Percentiles rank a stretch among this genome's conserved stretches.
Conservation (phyloP, 2,329 filamentous ascomycete genomes). For the Huntiella decipiens region DNA sequence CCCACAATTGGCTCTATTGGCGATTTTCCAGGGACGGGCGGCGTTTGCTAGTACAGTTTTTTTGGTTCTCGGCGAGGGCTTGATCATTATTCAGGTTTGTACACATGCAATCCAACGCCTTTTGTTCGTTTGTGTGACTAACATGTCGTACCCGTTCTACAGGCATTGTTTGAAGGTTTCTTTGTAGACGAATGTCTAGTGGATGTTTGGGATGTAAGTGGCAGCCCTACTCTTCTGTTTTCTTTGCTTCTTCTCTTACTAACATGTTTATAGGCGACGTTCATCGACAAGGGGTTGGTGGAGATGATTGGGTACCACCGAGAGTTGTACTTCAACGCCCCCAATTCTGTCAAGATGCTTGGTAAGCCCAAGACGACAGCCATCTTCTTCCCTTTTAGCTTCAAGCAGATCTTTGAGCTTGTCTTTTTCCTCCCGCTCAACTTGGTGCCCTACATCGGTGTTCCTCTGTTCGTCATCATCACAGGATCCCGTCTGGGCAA, state of each 20-base stretch:
- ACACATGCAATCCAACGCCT: background rate
- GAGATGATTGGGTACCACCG: conserved; percentile 50
- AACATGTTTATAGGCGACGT: conserved; percentile 31
- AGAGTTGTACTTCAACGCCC: conserved; percentile 45
- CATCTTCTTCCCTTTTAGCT: conserved; percentile 71
- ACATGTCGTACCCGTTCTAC: background rate
- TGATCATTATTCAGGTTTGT: conserved; percentile 41
- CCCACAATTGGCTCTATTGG: conserved; percentile 74
- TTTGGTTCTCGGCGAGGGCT: conserved; percentile 64
- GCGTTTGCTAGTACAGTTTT: conserved; percentile 86
- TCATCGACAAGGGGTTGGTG: conserved; percentile 55
- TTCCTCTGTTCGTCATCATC: conserved; percentile 68
- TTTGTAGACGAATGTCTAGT: conserved; percentile 64
- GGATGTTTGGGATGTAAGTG: conserved; percentile 65
- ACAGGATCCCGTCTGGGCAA: conserved; percentile 79
- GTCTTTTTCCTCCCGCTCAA: conserved; percentile 65
- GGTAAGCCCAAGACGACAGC: conserved; percentile 63
- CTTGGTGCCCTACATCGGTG: conserved; percentile 66
- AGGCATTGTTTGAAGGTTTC: conserved; percentile 55
- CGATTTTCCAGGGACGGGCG: conserved; percentile 68
- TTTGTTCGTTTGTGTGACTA: background rate
- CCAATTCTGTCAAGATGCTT: conserved; percentile 58
- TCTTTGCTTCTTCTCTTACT: conserved; percentile 10
- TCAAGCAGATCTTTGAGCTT: conserved; percentile 80
- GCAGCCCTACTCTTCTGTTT: background rate